Evolutionary conservation across 148 eudicot species (phyloP).

Genomic region (Linanthus parryae): DNA sequence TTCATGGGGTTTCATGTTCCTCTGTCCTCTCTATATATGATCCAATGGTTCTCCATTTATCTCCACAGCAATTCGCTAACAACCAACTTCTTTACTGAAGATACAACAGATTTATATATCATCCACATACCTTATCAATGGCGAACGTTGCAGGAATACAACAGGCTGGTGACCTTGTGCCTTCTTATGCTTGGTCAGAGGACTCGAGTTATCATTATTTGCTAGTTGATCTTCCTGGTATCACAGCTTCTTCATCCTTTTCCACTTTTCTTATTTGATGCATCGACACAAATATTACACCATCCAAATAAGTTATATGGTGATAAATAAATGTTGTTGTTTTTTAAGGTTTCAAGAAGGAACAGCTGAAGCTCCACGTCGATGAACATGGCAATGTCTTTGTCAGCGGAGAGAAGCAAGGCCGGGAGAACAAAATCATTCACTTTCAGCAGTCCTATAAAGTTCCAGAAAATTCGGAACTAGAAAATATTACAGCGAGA

Average conservation of each 20-base stretch:
- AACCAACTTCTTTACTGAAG: neutral
- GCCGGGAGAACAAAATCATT: slow-evolving; percentile 18
- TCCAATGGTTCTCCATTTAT: no score
- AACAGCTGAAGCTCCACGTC: slow-evolving; percentile 34
- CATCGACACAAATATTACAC: neutral
- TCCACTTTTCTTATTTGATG: neutral
- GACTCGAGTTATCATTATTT: slow-evolving; percentile 31
- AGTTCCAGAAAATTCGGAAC: slow-evolving; percentile 40
- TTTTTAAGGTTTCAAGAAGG: slow-evolving; percentile 45
- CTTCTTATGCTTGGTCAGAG: slow-evolving; percentile 38
- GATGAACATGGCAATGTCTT: slow-evolving; percentile 23
- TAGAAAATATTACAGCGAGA: slow-evolving; percentile 24
- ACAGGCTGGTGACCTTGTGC: slow-evolving; percentile 14
- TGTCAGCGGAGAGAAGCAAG: slow-evolving; percentile 40
- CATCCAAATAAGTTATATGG: neutral
- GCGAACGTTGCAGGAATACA: neutral
- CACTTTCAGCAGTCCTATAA: slow-evolving; percentile 33
- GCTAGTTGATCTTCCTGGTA: slow-evolving; percentile 54
- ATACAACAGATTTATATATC: neutral
- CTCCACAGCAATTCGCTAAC: neutral
- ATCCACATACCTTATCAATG: slow-evolving; percentile 14
- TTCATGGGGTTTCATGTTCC: neutral
- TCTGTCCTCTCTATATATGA: neutral
- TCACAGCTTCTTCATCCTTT: neutral
- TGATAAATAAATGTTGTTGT: neutral